Percentiles rank a stretch among this genome's conserved stretches.
These are phyloP conservation scores for Sicyos edulis DNA, from an alignment of 306 rosid species.

Conservation along the genomic window DNA sequence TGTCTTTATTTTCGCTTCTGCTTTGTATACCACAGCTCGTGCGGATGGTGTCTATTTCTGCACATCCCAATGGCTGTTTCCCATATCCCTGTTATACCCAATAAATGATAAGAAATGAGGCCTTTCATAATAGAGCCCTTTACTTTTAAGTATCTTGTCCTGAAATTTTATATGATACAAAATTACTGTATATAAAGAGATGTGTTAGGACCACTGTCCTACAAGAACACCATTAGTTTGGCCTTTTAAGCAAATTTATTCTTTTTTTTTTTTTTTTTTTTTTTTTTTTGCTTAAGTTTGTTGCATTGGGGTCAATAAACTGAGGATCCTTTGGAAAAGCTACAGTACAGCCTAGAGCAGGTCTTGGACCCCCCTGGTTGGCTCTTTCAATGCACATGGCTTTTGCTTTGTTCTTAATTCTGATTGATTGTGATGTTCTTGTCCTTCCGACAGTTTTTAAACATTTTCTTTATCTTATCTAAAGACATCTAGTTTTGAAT, in stretches of 20 bases:
- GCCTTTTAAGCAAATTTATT: background rate
- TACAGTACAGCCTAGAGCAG: background rate
- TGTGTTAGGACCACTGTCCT: background rate
- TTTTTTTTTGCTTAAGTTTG: background rate
- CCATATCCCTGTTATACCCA: background rate
- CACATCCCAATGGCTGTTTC: background rate
- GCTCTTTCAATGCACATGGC: background rate
- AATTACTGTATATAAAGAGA: background rate
- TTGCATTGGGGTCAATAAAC: background rate
- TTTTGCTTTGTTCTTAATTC: conserved; percentile 7
- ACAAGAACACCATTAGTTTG: background rate
- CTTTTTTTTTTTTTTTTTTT: background rate
- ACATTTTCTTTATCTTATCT: background rate
- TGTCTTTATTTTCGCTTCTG: conserved; percentile 2
- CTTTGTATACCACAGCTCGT: background rate
- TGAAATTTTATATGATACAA: background rate
- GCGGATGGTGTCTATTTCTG: background rate
- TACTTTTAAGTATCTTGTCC: background rate
- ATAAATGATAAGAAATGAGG: background rate
- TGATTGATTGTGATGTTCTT: conserved; percentile 10
- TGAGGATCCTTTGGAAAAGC: background rate
- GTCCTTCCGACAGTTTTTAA: background rate
- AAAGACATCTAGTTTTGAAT: background rate
- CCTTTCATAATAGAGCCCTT: background rate
- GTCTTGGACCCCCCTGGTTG: conserved; percentile 4